These are phyloP conservation scores for Fulvia fulva DNA, from an alignment of 2,329 filamentous ascomycete species.

Conservation along the genomic window DNA sequence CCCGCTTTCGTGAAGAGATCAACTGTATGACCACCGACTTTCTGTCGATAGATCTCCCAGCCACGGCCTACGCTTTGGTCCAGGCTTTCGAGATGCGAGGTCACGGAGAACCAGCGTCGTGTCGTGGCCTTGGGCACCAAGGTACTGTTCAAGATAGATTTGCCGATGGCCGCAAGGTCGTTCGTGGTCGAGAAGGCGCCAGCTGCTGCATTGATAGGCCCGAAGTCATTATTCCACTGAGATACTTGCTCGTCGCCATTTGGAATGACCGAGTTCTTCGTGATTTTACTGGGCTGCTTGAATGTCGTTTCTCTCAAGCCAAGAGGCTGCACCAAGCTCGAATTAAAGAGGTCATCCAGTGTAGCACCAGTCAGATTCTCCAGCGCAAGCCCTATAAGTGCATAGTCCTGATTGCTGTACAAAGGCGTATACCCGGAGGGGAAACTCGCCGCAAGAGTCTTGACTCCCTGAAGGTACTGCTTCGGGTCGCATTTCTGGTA, in stretches of 20 bases:
- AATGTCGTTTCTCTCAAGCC: constrained; percentile 14
- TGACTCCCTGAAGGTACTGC: constrained; percentile 8
- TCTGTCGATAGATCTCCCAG: constrained; percentile 47
- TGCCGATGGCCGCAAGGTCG: constrained; percentile 30
- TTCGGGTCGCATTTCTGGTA: constrained; percentile 10
- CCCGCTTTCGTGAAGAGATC: constrained; percentile 49
- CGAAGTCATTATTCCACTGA: constrained; percentile 28
- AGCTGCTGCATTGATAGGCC: constrained; percentile 32
- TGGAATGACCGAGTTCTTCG: constrained; percentile 12
- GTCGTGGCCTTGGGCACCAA: constrained; percentile 41
- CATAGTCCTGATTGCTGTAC: constrained; percentile 22
- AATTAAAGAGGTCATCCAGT: constrained; percentile 10
- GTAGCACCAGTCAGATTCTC: constrained; percentile 4
- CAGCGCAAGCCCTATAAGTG: constrained; percentile 14
- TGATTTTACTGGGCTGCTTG: constrained; percentile 6
- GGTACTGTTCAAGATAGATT: constrained; percentile 42
- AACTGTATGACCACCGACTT: constrained; percentile 39
- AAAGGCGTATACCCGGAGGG: constrained; percentile 13
- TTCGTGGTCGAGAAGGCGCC: constrained; percentile 19
- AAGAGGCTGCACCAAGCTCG: constrained; percentile 11
- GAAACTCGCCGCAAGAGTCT: constrained; percentile 14
- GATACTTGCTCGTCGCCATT: constrained; percentile 8
- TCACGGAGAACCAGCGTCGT: constrained; percentile 44
- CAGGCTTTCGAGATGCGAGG: constrained; percentile 36
- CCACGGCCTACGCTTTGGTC: constrained; percentile 43